Conservation (phyloP, 805 yeast species). For the Saturnispora quitensis region DNA sequence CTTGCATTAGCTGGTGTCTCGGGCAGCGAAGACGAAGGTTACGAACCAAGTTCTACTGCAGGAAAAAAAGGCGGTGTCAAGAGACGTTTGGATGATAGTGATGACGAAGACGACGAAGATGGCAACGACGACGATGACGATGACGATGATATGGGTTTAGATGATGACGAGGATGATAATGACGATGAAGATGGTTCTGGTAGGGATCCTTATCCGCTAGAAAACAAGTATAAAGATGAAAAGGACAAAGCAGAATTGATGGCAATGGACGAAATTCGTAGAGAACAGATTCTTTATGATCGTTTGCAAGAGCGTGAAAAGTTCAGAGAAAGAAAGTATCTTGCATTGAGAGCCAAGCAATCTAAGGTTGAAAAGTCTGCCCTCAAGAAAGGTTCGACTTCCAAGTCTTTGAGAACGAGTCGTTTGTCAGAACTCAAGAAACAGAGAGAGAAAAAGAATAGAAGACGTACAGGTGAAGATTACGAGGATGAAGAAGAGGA, state of each 20-base stretch:
- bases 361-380: slow-evolving; percentile 33
- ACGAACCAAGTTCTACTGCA: slow-evolving; percentile 26
- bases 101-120: slow-evolving; percentile 23
- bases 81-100: slow-evolving; percentile 10
- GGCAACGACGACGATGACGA: slow-evolving; percentile 22
- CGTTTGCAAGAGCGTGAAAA: slow-evolving; percentile 89
- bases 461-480: slow-evolving; percentile 14
- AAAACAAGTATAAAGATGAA: slow-evolving; percentile 82
- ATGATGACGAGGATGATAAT: slow-evolving; percentile 20
- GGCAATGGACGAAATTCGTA: slow-evolving; percentile 81
- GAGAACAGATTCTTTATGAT: slow-evolving; percentile 86
- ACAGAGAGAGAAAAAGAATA: slow-evolving; percentile 28
- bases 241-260: slow-evolving; percentile 57
- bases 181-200: slow-evolving; percentile 34
- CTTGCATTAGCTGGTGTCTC: slow-evolving; percentile 87
- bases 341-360: slow-evolving; percentile 72
- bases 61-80: slow-evolving; percentile 1
- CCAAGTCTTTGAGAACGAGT: slow-evolving; percentile 26
- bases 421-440: slow-evolving; percentile 29
- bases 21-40: slow-evolving; percentile 37
- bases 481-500: slow-evolving; percentile 29
- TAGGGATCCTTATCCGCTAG: slow-evolving; percentile 81
- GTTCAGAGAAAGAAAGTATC: slow-evolving; percentile 71
- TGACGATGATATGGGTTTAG: slow-evolving; percentile 25
- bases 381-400: slow-evolving; percentile 21